phyloP scores from a whole-genome alignment of 345 rosid species.

The Populus ilicifolia region DNA sequence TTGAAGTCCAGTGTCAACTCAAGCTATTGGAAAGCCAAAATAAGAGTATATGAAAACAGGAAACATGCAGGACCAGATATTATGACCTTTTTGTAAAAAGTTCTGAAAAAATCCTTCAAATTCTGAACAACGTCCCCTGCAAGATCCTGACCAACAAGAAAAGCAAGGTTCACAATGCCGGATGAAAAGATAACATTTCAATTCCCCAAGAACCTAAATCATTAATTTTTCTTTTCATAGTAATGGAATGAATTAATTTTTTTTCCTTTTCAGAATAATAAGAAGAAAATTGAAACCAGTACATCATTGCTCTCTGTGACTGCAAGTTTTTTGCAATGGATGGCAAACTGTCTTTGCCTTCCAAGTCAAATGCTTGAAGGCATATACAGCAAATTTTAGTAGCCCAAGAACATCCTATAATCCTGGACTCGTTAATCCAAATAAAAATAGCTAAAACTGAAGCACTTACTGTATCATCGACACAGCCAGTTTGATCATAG shows the following conservation, averaged over 20 bases:
- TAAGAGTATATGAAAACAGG: not conserved
- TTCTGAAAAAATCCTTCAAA: slow-evolving; percentile 62
- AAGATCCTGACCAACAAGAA: slow-evolving; percentile 56
- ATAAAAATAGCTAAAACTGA: not conserved
- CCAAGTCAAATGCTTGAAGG: not conserved
- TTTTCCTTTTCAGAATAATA: not conserved
- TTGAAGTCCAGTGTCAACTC: not conserved
- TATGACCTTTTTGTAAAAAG: slow-evolving; percentile 70
- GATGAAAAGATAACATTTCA: not conserved
- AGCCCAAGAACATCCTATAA: not conserved
- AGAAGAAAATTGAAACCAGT: not conserved
- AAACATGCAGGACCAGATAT: slow-evolving; percentile 1
- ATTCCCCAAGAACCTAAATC: not conserved
- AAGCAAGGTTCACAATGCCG: not conserved
- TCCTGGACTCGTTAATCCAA: not conserved
- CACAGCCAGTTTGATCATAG: slow-evolving; percentile 85
- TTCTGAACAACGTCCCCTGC: slow-evolving; percentile 72
- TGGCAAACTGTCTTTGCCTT: not conserved
- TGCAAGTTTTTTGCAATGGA: not conserved
- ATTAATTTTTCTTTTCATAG: not conserved
- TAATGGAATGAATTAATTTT: not conserved
- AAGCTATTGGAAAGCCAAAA: not conserved
- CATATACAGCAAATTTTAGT: not conserved
- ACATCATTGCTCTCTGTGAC: not conserved
- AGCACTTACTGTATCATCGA: slow-evolving; percentile 81